phyloP scores from a whole-genome alignment of 768 basidiomycete genomes.

The Mycena leptocephala region DNA sequence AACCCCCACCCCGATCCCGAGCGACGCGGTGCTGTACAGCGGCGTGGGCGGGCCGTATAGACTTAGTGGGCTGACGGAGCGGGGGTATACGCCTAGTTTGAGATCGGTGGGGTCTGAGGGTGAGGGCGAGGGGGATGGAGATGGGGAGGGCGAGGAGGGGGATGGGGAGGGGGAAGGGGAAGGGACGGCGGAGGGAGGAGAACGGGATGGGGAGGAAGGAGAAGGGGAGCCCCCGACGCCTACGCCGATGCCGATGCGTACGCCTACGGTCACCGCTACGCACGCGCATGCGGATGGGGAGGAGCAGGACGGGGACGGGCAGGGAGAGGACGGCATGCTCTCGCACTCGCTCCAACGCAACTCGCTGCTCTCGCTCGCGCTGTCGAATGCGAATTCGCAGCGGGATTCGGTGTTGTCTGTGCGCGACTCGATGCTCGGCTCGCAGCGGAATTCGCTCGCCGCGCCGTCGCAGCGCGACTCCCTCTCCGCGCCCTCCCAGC shows the following conservation, averaged over 20 bases:
- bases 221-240: neutral
- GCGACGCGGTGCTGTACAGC: constrained; percentile 9
- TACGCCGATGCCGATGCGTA: neutral
- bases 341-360: neutral
- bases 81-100: constrained; percentile 31
- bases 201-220: neutral
- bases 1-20: neutral
- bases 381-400: neutral
- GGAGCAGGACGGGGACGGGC: too few species aligned
- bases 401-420: neutral
- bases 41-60: constrained; percentile 25
- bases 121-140: neutral
- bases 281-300: too few species aligned
- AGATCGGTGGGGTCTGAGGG: neutral
- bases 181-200: neutral
- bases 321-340: neutral
- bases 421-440: neutral
- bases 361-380: neutral
- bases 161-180: neutral
- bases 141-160: neutral
- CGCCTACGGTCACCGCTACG: too few species aligned
- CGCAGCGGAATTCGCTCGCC: too few species aligned
- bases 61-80: constrained; percentile 33
- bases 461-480: constrained; percentile 1
- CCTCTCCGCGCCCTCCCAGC: neutral